Evolutionary conservation across 371 early-diverging fungal species (phyloP), one percentile per base, ranked within the genome.

Genomic region (Globomyces sp.): DNA sequence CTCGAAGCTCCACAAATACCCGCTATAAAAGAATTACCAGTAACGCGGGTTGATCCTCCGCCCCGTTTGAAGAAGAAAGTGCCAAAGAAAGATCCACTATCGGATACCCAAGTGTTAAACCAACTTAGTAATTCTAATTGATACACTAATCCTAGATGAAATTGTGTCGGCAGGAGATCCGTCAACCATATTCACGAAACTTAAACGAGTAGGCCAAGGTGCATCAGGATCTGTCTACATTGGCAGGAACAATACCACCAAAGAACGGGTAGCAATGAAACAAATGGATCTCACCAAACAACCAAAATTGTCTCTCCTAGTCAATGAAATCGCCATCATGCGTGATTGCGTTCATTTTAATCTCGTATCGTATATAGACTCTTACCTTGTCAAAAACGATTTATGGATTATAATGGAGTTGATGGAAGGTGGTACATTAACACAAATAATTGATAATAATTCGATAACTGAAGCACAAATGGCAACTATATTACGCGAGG

Each of bases 371-470:
- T 93, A 84, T 68, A 76, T 92, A 40, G 94, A 93, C 71, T 82
- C 89, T 3, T 94, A 86, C 79, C 74, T 94, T 71, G 82, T 91
- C 50, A 83, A 82, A 64, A 78, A 81, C 48, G 92, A 92, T 36
- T 76, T 95, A 62, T 95, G 95, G 95, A 92, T 95, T 11, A 86
- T 95, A 44, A 92, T 95, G 92, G 95, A 95, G 74, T 92, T 87
- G 75, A 95, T 95, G 94, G 92, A 93, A 72, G 94, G 93, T 44
- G 95, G 95, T 53, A 87, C 93, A 2, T 76, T 95, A 73, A 95
- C 92, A 8, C 94, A 94, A 70, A 89, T 94, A 37, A 93, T 95
- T 75, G 94, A 93, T 63, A 86, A 89, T 74, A 90, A 90, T 71
- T 85, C 84, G 59, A 8, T 95, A 77, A 82, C 85, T 13, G 94